Base-by-base conservation (phyloP, 164 flowering plant species). In the Liriodendron chinense region DNA sequence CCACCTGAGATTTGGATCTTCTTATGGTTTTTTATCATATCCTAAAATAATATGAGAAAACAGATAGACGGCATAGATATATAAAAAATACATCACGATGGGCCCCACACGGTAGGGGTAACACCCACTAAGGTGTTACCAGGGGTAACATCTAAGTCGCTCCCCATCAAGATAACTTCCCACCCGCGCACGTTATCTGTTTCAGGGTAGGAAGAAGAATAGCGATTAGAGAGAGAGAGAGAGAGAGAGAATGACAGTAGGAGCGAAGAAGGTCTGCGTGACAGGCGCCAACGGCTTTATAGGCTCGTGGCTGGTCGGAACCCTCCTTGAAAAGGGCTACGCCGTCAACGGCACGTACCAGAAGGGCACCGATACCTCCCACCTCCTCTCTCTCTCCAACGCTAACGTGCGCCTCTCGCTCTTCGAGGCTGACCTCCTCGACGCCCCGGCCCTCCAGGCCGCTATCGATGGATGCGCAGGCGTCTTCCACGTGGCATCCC, bases 201-300 rank as follows among this genome's bases (percentile, higher is more conserved):
- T 34, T 34, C 43, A 34, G 43, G 43, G 7, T 7, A 34, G 43
- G 43, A 34, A 34, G 43, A 34, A 34, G 43, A 34, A 34, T 34
- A 34, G 43, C 43, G 64, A n/a, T n/a, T n/a, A n/a, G n/a, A n/a
- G n/a, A n/a, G n/a, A n/a, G n/a, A 62, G 1, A 13, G 14, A 24
- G 68, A 65, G 8, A 23, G 34, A 72, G 66, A 72, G 24, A 14
- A 74, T 65, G 68, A 18, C 61, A 10, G 47, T 20, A 64, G 69
- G 49, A 48, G 4, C 48, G 24, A 61, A 66, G 48, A 73, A 75
- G 6, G 93, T 93, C 3, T 90, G 96, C 79, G 93, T 92, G 25
- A 93, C 96, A 1, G 96, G 98, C 48, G 96, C 90, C 72, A 90
- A 89, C 76, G 98, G 96, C 21, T 93, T 90, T 89, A 92, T 92